Base-by-base conservation (phyloP, 306 rosid species). In the Prunus mongolica region DNA sequence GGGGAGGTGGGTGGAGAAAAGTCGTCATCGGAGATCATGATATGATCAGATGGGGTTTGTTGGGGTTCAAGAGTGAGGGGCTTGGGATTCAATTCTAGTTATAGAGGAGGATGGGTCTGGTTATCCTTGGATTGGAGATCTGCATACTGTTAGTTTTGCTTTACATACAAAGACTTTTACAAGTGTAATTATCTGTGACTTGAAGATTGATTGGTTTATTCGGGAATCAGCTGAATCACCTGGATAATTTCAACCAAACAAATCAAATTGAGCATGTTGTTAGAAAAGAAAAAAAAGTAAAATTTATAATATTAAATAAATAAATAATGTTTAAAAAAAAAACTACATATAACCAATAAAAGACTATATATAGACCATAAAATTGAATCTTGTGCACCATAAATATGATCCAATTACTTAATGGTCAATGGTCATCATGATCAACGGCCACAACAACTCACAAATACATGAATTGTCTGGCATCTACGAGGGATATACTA, bases 161-260 rank as follows among this genome's bases (percentile, higher is more conserved):
- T 4, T 12, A 25, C 32, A 60, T 60, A 14, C 65, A 34, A 6
- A 51, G 57, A 16, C 57, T 51, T 2, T 34, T 34, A 34, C 16
- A 25, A 60, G 65, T 60, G 38, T 25, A 81, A 81, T 67, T 65
- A 55, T 11, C 19, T 65, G 28, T 81, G 83, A 79, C 69, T 62
- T 54, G 73, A 56, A 56, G 65, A 16, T 32, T 61, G 27, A 61
- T 3, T 61, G 65, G 38, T 14, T 8, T 24, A 49, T 50, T 65
- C 25, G 54, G 46, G 61, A 47, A 57, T 67, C 80, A 10, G 60
- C 65, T 22, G 63, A 57, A 25, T 41, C 15, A 24, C 86, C 89
- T 82, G 80, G 49, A 44, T n/a, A 63, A 9, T 27, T 52, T 20
- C 19, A 68, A 76, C 45, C 45, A 16, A 60, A 16, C 15, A 7